Conservation (phyloP, 2,329 filamentous ascomycete genomes). For the Nothophaeocryptopus gaeumannii region DNA sequence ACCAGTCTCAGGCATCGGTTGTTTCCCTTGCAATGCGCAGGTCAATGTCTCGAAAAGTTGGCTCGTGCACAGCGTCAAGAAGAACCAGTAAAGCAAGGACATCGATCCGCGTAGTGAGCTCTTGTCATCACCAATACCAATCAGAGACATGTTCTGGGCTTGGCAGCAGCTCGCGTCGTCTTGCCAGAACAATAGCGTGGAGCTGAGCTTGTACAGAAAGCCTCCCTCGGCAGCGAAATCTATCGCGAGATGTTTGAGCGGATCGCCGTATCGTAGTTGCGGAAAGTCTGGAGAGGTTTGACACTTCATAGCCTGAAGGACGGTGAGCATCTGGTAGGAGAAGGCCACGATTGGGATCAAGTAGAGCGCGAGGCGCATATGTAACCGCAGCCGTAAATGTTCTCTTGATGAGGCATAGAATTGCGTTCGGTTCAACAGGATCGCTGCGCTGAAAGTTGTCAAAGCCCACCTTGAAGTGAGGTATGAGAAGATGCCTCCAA, state of each 20-base stretch:
- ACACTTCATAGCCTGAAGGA: slow-evolving; percentile 85
- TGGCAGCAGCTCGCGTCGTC: slow-evolving; percentile 72
- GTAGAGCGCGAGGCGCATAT: slow-evolving; percentile 67
- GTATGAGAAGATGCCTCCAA: slow-evolving; percentile 87
- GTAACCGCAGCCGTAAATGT: slow-evolving; percentile 72
- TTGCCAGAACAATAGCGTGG: slow-evolving; percentile 68
- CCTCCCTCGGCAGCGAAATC: slow-evolving; percentile 59
- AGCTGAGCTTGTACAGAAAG: slow-evolving; percentile 70
- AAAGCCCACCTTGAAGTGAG: slow-evolving; percentile 89
- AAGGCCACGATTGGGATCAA: slow-evolving; percentile 69
- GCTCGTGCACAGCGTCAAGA: slow-evolving; percentile 65
- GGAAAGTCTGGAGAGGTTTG: slow-evolving; percentile 63
- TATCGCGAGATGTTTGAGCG: slow-evolving; percentile 41
- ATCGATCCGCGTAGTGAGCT: slow-evolving; percentile 68
- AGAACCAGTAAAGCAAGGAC: slow-evolving; percentile 71
- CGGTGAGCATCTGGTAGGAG: slow-evolving; percentile 61
- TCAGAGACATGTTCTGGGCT: slow-evolving; percentile 68
- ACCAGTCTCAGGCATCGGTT: slow-evolving; percentile 78
- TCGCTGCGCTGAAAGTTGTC: slow-evolving; percentile 78
- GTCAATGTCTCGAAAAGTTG: slow-evolving; percentile 87
- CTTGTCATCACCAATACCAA: slow-evolving; percentile 47
- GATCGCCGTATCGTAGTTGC: slow-evolving; percentile 46
- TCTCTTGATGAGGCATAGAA: slow-evolving; percentile 89
- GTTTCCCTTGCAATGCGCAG: slow-evolving; percentile 80
- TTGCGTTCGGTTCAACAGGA: slow-evolving; percentile 84